Percentiles rank a stretch among this genome's conserved stretches.
Evolutionary conservation across 441 rosid genomes (phyloP).

Genomic region (Croton setiger): DNA sequence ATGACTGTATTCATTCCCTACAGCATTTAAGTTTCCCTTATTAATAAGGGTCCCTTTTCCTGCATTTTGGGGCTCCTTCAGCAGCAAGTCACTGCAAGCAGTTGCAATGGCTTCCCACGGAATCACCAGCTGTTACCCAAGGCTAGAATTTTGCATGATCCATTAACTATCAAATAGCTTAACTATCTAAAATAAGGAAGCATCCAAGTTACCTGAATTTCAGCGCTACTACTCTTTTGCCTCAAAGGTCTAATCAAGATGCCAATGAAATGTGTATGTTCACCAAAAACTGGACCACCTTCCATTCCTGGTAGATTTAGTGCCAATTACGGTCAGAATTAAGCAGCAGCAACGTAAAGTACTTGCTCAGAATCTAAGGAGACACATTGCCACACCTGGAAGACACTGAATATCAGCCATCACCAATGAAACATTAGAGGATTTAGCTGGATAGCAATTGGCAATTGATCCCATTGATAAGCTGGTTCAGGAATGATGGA

Average conservation of each 20-base stretch:
- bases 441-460: slow-evolving; percentile 70
- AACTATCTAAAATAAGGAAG: slow-evolving; percentile 20
- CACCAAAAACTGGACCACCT: slow-evolving; percentile 85
- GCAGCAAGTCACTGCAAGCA: slow-evolving; percentile 81
- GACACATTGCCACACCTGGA: slow-evolving; percentile 61
- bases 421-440: slow-evolving; percentile 53
- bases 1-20: slow-evolving; percentile 34
- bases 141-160: slow-evolving; percentile 72
- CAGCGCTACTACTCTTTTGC: slow-evolving; percentile 76
- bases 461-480: slow-evolving; percentile 77
- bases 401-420: slow-evolving; percentile 97
- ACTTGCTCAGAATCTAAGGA: slow-evolving; percentile 21
- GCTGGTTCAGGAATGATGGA: slow-evolving; percentile 45
- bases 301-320: slow-evolving; percentile 65
- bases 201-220: slow-evolving; percentile 78
- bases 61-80: slow-evolving; percentile 53
- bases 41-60: slow-evolving; percentile 40
- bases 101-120: slow-evolving; percentile 97
- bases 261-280: slow-evolving; percentile 57
- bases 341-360: slow-evolving; percentile 19
- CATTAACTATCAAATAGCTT: slow-evolving; percentile 40
- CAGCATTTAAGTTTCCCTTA: slow-evolving; percentile 43
- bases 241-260: slow-evolving; percentile 76
- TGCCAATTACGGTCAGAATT: slow-evolving; percentile 22
- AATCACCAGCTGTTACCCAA: slow-evolving; percentile 98